Conservation (phyloP, 495 filamentous ascomycete species). For the Penicillium mononematosum region DNA sequence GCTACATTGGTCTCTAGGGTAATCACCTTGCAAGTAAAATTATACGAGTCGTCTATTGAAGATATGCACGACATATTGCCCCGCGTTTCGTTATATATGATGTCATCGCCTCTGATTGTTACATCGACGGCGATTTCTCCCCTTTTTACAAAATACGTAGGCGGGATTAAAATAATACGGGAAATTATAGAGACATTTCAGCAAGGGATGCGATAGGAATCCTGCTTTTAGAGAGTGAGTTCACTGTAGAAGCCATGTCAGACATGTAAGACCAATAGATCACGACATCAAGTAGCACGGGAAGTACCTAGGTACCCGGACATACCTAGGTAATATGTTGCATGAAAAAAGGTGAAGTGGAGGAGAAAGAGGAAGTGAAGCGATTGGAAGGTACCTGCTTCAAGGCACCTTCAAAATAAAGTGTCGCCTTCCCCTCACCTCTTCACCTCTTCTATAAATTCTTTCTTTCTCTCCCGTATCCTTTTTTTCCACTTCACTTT, state of each 20-base stretch:
- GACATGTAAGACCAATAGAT: conserved; percentile 8
- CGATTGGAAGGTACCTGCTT: conserved; percentile 12
- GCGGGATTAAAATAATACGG: not conserved
- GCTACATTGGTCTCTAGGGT: conserved; percentile 33
- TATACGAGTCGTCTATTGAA: not conserved
- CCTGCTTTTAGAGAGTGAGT: not conserved
- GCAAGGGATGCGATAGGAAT: not conserved
- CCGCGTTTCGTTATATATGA: conserved; percentile 22
- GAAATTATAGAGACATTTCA: not conserved
- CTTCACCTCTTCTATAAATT: conserved; percentile 9
- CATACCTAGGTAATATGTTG: not conserved
- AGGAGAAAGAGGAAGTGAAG: not conserved
- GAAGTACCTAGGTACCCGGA: too few relatives aligned
- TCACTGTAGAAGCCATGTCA: not conserved
- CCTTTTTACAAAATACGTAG: not conserved
- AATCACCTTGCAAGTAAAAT: conserved; percentile 1
- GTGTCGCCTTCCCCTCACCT: conserved; percentile 12
- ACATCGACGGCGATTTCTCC: conserved; percentile 17
- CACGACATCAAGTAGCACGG: conserved; percentile 9
- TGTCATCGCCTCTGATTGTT: conserved; percentile 27
- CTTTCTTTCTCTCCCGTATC: not conserved
- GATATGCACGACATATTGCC: conserved; percentile 17
- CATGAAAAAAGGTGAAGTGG: not conserved
- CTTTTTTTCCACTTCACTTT: not conserved
- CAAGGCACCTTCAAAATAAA: conserved; percentile 12